These are phyloP conservation scores for Dalbergia oliveri DNA, from an alignment of 306 rosid genomes.

Conservation along the genomic window DNA sequence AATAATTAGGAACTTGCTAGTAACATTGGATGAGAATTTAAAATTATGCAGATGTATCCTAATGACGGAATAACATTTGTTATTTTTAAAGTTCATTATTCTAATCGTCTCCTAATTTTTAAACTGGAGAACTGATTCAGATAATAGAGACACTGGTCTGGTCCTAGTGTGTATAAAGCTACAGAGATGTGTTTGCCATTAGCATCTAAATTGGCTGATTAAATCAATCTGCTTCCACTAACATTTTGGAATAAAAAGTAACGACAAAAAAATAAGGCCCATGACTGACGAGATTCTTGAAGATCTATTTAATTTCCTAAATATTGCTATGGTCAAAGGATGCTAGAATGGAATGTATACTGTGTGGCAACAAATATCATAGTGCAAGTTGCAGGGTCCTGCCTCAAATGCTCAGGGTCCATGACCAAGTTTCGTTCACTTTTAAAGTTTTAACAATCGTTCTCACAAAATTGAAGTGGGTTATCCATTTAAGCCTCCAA, in stretches of 20 bases:
- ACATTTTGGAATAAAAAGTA: conserved; percentile 46
- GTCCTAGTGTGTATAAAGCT: conserved; percentile 33
- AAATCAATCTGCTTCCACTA: conserved; percentile 42
- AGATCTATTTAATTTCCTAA: conserved; percentile 30
- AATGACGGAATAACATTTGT: too few species aligned
- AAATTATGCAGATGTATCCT: neutral
- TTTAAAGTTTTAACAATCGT: conserved; percentile 27
- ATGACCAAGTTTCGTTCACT: conserved; percentile 12
- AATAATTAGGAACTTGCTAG: conserved; percentile 31
- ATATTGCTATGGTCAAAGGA: conserved; percentile 46
- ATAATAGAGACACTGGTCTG: conserved; percentile 36
- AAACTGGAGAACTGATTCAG: conserved; percentile 46
- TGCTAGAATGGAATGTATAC: conserved; percentile 23
- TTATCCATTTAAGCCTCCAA: conserved; percentile 33
- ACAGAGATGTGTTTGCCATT: conserved; percentile 52
- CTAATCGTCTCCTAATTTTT: conserved; percentile 25
- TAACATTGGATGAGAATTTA: conserved; percentile 24
- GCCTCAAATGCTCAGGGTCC: conserved; percentile 13
- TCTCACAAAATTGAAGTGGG: conserved; percentile 23
- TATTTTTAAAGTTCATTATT: conserved; percentile 39
- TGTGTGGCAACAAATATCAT: conserved; percentile 43
- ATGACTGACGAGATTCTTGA: conserved; percentile 38
- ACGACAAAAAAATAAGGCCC: conserved; percentile 20
- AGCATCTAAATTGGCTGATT: conserved; percentile 47
- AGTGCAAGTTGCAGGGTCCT: conserved; percentile 37